These are phyloP conservation scores for Canavalia ensiformis DNA, from an alignment of 306 rosid species.

Conservation along the genomic window DNA sequence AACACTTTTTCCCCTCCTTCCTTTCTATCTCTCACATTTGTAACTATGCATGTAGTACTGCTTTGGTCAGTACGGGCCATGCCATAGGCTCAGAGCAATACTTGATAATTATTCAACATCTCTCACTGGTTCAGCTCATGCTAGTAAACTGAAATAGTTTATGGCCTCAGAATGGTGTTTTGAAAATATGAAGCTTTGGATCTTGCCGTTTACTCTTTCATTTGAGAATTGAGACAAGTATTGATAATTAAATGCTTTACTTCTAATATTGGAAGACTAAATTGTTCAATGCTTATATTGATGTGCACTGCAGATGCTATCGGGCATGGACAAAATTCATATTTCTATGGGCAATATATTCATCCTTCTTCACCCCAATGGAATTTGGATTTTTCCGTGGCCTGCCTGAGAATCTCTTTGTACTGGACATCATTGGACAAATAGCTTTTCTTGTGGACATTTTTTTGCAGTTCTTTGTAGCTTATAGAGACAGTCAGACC, in stretches of 20 bases:
- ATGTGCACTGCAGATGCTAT: conserved; percentile 74
- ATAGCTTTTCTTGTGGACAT: conserved; percentile 86
- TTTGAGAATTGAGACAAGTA: conserved; percentile 8
- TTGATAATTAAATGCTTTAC: background rate
- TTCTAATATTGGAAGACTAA: conserved; percentile 8
- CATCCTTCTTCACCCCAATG: conserved; percentile 97
- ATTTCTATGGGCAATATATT: conserved; percentile 92
- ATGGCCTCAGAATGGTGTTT: background rate
- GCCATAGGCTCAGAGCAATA: background rate
- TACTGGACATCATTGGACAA: conserved; percentile 85
- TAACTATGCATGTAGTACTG: background rate
- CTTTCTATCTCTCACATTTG: no score
- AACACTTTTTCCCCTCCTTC: no score
- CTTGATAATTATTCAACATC: background rate
- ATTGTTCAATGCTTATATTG: conserved; percentile 30
- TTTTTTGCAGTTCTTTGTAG: conserved; percentile 75
- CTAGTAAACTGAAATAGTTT: background rate
- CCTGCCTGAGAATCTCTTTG: conserved; percentile 67
- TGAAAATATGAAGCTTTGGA: background rate
- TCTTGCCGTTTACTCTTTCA: background rate
- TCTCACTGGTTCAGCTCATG: conserved; percentile 1
- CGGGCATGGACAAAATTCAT: conserved; percentile 82
- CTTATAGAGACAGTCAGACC: conserved; percentile 81
- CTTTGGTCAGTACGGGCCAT: background rate
- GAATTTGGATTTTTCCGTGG: conserved; percentile 97